Evolutionary conservation across 805 yeast species (phyloP), one percentile per base, ranked within the genome.

Genomic region (Ogataea ganodermae): DNA sequence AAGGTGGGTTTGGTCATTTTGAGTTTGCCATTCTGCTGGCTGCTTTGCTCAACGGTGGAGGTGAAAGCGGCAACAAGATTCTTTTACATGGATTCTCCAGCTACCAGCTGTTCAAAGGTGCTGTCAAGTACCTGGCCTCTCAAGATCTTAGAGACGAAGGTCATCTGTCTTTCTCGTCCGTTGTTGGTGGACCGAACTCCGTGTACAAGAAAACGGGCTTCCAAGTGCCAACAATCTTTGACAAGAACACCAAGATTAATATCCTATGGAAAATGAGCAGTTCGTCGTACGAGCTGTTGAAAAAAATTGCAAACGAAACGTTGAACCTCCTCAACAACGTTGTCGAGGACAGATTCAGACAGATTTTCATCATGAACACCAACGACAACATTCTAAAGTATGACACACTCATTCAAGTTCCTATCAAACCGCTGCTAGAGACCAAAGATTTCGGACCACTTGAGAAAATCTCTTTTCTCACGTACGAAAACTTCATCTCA

Each of bases 61-160:
- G 92, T 49, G 66, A 71, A 6, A 75, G 74, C 55, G 94, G 95
- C 12, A 85, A 84, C 58, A 86, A 83, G 59, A 83, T 89, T 20
- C 72, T 94, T 46, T 66, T 90, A 31, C 85, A 84, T 57, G 99
- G 98, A 0, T 92, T 86, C 65, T 89, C 96, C 3, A 85, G 95
- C 18, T 94, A 90, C 63, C 99, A 94, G 69, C 71, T 94, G 43
- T 94, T 94, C 73, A 91, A 89, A 63, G 97, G 96, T 62, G 82
- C 88, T 1, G 75, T 94, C 47, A 81, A 82, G 58, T 91, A 86
- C 61, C 63, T 92, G 51, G 95, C 97, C 2, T 79, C 87, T 2
- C 83, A 84, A 75, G 96, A 90, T 65, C 67, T 91, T 41, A 71
- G 77, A 45, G 60, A 71, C 8, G 65, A 67, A 17, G 94, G 92